A percentile compares a stretch with the other conserved stretches of the same genome.
Evolutionary conservation across 306 rosid species (phyloP).

Genomic region (Mimosa pudica): DNA sequence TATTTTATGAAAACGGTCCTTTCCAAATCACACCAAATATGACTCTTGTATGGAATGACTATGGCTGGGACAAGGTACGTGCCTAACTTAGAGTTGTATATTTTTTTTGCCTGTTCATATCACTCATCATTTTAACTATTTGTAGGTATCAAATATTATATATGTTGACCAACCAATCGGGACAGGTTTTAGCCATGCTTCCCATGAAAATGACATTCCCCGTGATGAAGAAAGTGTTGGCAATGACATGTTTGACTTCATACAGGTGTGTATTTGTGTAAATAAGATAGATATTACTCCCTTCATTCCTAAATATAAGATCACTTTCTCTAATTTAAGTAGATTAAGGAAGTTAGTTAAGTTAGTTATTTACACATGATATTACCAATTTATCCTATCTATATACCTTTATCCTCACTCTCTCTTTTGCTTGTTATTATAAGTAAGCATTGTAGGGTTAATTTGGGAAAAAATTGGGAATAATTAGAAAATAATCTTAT

Average conservation of each 20-base stretch:
- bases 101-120: neutral
- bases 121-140: slow-evolving; percentile 9
- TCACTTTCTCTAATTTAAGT: too few species aligned
- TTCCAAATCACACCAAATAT: slow-evolving; percentile 62
- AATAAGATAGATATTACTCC: too few species aligned
- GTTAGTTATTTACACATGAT: too few species aligned
- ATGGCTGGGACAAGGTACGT: slow-evolving; percentile 79
- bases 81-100: neutral
- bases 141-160: slow-evolving; percentile 83
- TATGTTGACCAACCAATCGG: slow-evolving; percentile 90
- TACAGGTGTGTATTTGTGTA: neutral
- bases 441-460: too few species aligned
- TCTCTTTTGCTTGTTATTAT: too few species aligned
- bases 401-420: too few species aligned
- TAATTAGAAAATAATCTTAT: too few species aligned
- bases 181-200: slow-evolving; percentile 83
- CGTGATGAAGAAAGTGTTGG: neutral
- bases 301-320: too few species aligned
- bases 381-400: too few species aligned
- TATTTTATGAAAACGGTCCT: slow-evolving; percentile 96
- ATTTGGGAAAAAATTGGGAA: too few species aligned
- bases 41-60: slow-evolving; percentile 84
- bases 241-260: slow-evolving; percentile 11
- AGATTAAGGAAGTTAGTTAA: too few species aligned
- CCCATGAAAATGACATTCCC: neutral